Evolutionary conservation across 257 asterid species (phyloP), one percentile per base, ranked within the genome.

Genomic region (Paulownia fortunei): DNA sequence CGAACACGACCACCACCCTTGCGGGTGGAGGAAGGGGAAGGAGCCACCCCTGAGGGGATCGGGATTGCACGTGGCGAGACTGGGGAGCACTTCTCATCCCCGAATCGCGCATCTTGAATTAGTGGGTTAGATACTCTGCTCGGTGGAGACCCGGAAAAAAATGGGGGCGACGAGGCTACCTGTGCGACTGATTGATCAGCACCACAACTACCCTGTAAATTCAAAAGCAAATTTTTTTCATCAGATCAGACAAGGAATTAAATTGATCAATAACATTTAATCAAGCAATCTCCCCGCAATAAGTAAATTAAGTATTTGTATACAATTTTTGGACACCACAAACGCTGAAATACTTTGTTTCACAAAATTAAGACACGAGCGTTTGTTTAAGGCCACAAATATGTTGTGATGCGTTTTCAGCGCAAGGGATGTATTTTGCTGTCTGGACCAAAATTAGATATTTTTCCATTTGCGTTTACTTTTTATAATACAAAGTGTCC

Each of bases 131-230:
- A 92, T n/a, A 88, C 98, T 93, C 99, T 88, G 76, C 96, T 89
- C 87, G 99, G 99, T 87, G 99, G 99, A 9, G 99, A 96, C 97
- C 99, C 98, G 30, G 88, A 68, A 88, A 92, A 96, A 96, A 96
- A 93, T 55, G 99, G 98, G 96, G 97, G 99, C 89, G 99, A 93
- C 92, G 97, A 90, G 82, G 97, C 93, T 80, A 79, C 84, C 66
- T 82, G 92, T 66, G 90, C 51, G 72, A 67, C 72, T 8, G 87
- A 24, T 79, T 86, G 99, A 64, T 92, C 98, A 4, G 81, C 55
- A 34, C 88, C 87, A 66, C 78, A 69, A 84, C 85, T 87, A 79
- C 97, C 96, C 99, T 93, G 91, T 26, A 34, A 59, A 49, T 56
- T 51, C 3, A 8, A 76, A 32, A 60, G 27, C 59, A 41, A n/a